phyloP scores from a whole-genome alignment of 441 rosid genomes.

The Erysimum cheiri region DNA sequence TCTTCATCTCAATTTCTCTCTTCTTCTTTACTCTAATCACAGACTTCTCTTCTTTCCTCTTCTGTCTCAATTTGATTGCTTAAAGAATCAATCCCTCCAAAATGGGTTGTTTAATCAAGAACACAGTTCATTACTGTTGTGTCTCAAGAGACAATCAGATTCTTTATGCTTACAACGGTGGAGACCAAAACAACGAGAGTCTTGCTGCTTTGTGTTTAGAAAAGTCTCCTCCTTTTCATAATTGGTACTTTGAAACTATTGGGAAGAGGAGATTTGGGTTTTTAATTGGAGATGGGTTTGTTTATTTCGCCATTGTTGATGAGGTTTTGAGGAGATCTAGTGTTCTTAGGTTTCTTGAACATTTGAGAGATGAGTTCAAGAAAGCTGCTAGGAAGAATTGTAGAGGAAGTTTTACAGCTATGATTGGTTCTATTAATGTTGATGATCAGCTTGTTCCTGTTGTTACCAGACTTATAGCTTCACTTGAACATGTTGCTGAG shows the following conservation, averaged over 20 bases:
- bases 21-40: slow-evolving; percentile 46
- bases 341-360: slow-evolving; percentile 66
- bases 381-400: slow-evolving; percentile 55
- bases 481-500: slow-evolving; percentile 64
- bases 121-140: slow-evolving; percentile 74
- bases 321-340: slow-evolving; percentile 57
- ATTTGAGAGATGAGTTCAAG: slow-evolving; percentile 73
- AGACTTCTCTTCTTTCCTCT: slow-evolving; percentile 43
- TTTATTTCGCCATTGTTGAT: slow-evolving; percentile 71
- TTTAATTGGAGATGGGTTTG: slow-evolving; percentile 69
- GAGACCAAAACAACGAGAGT: slow-evolving; percentile 59
- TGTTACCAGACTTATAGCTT: slow-evolving; percentile 63
- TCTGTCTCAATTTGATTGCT: slow-evolving; percentile 40
- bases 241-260: slow-evolving; percentile 81
- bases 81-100: not conserved
- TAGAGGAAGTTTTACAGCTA: slow-evolving; percentile 69
- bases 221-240: slow-evolving; percentile 69
- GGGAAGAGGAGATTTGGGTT: slow-evolving; percentile 66
- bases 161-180: slow-evolving; percentile 60
- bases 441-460: slow-evolving; percentile 78
- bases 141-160: slow-evolving; percentile 61
- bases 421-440: slow-evolving; percentile 49
- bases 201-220: slow-evolving; percentile 67
- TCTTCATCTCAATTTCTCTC: slow-evolving; percentile 48
- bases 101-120: slow-evolving; percentile 40